Evolutionary conservation across 805 yeast genomes (phyloP).

Genomic region (Kuraishia borneana): DNA sequence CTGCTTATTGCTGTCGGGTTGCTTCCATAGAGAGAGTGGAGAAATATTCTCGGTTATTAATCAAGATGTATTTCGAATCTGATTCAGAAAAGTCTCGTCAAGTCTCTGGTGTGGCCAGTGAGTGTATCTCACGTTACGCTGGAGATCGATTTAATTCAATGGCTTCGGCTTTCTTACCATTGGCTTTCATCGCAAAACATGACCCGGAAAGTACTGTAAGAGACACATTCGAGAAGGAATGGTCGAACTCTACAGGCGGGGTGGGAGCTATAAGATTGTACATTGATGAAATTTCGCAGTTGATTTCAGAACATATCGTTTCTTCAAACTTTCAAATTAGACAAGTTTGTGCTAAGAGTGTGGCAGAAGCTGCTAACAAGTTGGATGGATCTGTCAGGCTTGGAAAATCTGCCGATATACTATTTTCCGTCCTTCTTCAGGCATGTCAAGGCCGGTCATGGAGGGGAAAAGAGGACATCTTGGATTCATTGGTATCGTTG

Average conservation of each 20-base stretch:
- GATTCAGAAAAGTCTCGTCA: conserved; percentile 33
- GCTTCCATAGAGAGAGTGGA: conserved; percentile 40
- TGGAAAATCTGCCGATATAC: conserved; percentile 13
- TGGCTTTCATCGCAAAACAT: conserved; percentile 68
- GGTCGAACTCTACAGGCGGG: conserved; percentile 72
- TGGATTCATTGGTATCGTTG: conserved; percentile 58
- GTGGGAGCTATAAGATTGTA: conserved; percentile 59
- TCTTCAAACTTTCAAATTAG: conserved; percentile 56
- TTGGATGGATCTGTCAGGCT: conserved; percentile 23
- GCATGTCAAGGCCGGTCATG: conserved; percentile 74
- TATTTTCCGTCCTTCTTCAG: conserved; percentile 43
- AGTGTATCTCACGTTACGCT: conserved; percentile 57
- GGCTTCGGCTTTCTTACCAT: conserved; percentile 59
- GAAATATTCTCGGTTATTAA: conserved; percentile 40
- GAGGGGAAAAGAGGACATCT: conserved; percentile 74
- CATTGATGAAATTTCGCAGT: conserved; percentile 49
- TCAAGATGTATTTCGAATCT: conserved; percentile 47
- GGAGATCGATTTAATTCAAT: conserved; percentile 54
- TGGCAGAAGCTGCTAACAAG: conserved; percentile 44
- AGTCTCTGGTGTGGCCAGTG: conserved; percentile 51
- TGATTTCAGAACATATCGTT: conserved; percentile 37
- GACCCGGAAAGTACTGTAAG: conserved; percentile 40
- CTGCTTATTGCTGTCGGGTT: conserved; percentile 67
- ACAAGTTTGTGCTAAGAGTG: conserved; percentile 57
- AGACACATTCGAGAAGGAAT: conserved; percentile 44